phyloP scores from a whole-genome alignment of 2,329 filamentous ascomycete genomes.

The Cytospora mali region DNA sequence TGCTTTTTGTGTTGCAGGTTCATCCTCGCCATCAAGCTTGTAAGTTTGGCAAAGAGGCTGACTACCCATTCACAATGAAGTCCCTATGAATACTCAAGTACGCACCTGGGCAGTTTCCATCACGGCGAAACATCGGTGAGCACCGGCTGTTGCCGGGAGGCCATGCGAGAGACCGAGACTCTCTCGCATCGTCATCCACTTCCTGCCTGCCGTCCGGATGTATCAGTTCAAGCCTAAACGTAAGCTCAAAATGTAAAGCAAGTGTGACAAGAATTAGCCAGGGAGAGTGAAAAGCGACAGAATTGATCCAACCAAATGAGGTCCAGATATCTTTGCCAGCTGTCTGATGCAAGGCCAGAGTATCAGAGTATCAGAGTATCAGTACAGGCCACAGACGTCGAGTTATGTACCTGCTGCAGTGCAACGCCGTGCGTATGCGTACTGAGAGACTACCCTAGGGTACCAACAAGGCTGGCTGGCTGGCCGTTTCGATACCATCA shows the following conservation, averaged over 20 bases:
- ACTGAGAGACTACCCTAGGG: conserved; percentile 13
- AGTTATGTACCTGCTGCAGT: conserved; percentile 25
- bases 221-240: background rate
- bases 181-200: conserved; percentile 3
- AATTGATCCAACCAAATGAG: conserved; percentile 9
- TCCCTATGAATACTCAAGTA: background rate
- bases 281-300: conserved; percentile 8
- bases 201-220: conserved; percentile 3
- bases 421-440: conserved; percentile 21
- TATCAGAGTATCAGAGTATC: conserved; percentile 19
- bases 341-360: conserved; percentile 2
- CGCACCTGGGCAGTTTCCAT: background rate
- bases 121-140: conserved; percentile 3
- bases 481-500: conserved; percentile 16
- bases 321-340: background rate
- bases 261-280: conserved; percentile 5
- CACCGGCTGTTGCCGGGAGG: conserved; percentile 9
- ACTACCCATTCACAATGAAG: background rate
- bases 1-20: conserved; percentile 13
- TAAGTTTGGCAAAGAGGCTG: background rate
- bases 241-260: conserved; percentile 9
- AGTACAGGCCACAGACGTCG: conserved; percentile 14
- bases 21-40: background rate
- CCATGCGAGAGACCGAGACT: conserved; percentile 6
- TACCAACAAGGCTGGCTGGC: conserved; percentile 12